Evolutionary conservation across 257 asterid species (phyloP).

Genomic region (Cynanchum wilfordii): DNA sequence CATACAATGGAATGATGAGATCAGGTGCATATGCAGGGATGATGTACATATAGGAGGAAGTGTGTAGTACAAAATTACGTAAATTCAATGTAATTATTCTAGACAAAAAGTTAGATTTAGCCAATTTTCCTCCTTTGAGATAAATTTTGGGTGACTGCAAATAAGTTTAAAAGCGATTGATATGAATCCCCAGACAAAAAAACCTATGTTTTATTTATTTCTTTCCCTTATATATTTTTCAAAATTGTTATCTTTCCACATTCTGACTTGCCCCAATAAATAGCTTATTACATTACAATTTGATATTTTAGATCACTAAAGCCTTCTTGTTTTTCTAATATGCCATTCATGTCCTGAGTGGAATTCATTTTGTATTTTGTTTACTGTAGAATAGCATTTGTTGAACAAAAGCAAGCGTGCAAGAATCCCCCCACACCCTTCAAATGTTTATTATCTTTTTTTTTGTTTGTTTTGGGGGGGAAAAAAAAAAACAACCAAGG

Average conservation of each 20-base stretch:
- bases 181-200: background rate
- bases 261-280: background rate
- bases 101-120: background rate
- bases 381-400: background rate
- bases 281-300: background rate
- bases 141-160: background rate
- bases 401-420: no score
- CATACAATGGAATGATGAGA: slow-evolving; percentile 9
- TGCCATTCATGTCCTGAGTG: background rate
- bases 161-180: background rate
- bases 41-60: background rate
- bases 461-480: no score
- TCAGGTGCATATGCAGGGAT: background rate
- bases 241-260: background rate
- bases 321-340: background rate
- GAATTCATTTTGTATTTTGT: background rate
- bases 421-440: no score
- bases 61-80: background rate
- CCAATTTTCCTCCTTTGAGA: background rate
- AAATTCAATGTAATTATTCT: background rate
- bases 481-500: no score
- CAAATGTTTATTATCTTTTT: no score
- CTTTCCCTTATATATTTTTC: no score
- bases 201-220: background rate
- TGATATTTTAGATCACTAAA: background rate